Evolutionary conservation across 2,329 filamentous ascomycete species (phyloP).

Genomic region (Exophiala oligosperma): DNA sequence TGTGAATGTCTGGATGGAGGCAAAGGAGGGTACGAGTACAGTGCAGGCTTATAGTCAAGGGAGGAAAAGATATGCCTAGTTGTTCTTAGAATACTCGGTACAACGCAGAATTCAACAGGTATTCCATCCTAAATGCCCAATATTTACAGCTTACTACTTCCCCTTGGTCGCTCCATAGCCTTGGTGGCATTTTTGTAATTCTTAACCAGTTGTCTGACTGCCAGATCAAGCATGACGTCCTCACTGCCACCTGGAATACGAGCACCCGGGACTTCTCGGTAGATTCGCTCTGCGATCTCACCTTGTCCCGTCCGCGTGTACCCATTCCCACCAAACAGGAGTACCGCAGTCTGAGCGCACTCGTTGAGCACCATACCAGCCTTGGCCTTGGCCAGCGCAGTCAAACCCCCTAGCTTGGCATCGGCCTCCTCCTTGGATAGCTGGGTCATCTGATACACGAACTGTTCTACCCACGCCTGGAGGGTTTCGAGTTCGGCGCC

Average conservation of each 20-base stretch:
- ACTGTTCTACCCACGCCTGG: slow-evolving; percentile 62
- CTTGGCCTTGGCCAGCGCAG: slow-evolving; percentile 70
- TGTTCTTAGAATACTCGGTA: too few species aligned
- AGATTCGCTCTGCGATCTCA: slow-evolving; percentile 67
- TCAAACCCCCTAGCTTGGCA: slow-evolving; percentile 65
- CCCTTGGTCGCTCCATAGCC: slow-evolving; percentile 19
- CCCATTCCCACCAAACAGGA: slow-evolving; percentile 75
- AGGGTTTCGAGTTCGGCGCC: slow-evolving; percentile 68
- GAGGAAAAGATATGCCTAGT: too few species aligned
- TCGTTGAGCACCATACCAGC: slow-evolving; percentile 70
- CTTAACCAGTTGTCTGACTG: slow-evolving; percentile 69
- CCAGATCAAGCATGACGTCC: slow-evolving; percentile 70
- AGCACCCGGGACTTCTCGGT: slow-evolving; percentile 60
- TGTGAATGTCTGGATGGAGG: too few species aligned
- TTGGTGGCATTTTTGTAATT: slow-evolving; percentile 48
- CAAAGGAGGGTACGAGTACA: too few species aligned
- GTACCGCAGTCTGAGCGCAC: slow-evolving; percentile 66
- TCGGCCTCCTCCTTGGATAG: slow-evolving; percentile 46
- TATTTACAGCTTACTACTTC: slow-evolving; percentile 26
- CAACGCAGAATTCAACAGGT: not conserved
- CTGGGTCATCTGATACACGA: slow-evolving; percentile 51
- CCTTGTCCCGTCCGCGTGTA: slow-evolving; percentile 69
- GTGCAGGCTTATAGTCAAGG: too few species aligned
- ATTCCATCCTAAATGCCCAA: not conserved
- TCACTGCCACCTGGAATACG: slow-evolving; percentile 68